Conservation (phyloP, 495 filamentous ascomycete genomes). For the Annulohypoxylon nitens region DNA sequence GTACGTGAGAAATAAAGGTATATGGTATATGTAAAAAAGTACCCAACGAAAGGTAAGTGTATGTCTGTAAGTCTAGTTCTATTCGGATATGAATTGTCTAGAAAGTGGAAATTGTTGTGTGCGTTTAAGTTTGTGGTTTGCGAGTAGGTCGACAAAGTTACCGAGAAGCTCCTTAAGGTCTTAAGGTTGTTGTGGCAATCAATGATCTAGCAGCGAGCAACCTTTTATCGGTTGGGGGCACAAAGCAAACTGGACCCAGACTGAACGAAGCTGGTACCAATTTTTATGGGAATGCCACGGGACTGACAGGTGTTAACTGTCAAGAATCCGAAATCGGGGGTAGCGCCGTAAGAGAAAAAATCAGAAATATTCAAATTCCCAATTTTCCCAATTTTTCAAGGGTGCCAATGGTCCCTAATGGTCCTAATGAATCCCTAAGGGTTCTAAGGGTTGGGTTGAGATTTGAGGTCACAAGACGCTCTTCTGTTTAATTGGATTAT, state of each 20-base stretch:
- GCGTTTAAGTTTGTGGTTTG: background rate
- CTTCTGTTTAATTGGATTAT: conserved; percentile 34
- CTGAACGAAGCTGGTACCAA: conserved; percentile 17
- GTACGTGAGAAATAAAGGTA: background rate
- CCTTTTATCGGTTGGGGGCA: conserved; percentile 21
- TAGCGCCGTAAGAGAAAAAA: conserved; percentile 16
- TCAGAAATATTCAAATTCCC: background rate
- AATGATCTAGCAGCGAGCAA: conserved; percentile 26
- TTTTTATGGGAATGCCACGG: conserved; percentile 41
- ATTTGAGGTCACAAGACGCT: conserved; percentile 39
- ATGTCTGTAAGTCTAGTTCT: background rate
- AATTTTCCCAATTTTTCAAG: background rate
- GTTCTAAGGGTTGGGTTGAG: conserved; percentile 5
- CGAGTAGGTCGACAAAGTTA: conserved; percentile 17
- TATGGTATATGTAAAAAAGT: background rate
- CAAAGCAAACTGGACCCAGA: conserved; percentile 19
- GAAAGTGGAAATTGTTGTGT: background rate
- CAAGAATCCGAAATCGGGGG: conserved; percentile 43
- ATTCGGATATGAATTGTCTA: background rate
- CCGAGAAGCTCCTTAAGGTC: conserved; percentile 1
- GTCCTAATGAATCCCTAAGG: too few species aligned
- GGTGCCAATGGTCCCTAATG: too few species aligned
- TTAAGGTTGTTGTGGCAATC: background rate
- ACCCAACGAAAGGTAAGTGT: background rate
- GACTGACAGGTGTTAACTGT: background rate